Conservation (phyloP, 768 basidiomycete species). For the Macrolepiota albuminosa region DNA sequence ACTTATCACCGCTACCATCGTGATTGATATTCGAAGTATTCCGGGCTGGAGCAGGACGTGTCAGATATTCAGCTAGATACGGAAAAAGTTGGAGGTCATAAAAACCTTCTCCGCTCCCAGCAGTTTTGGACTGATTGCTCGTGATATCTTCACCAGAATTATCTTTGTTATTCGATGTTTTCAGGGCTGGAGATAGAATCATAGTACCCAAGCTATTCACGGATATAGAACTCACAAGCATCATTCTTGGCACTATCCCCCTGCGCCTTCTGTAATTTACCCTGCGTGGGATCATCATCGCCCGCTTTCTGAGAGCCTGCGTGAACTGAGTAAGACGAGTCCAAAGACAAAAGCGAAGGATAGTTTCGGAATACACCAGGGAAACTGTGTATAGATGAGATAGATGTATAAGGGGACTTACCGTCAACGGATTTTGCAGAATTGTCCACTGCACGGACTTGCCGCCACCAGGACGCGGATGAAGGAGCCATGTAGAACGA, state of each 20-base stretch:
- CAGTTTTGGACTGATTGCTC: not conserved
- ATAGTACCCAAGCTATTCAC: not conserved
- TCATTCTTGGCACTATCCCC: not conserved
- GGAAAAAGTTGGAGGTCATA: not conserved
- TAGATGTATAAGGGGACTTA: not conserved
- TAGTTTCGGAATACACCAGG: not conserved
- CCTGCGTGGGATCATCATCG: not conserved
- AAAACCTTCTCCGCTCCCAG: not conserved
- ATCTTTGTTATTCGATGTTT: not conserved
- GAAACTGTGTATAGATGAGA: not conserved
- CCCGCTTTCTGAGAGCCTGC: constrained; percentile 10
- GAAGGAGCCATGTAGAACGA: constrained; percentile 16
- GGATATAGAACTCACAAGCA: not conserved
- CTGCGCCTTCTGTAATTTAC: not conserved
- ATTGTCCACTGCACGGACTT: constrained; percentile 4
- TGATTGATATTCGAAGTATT: not conserved
- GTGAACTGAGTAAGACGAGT: not conserved
- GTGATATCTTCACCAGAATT: not conserved
- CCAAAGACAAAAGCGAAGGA: not conserved
- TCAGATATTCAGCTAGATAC: not conserved
- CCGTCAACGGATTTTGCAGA: constrained; percentile 13
- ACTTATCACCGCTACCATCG: not conserved
- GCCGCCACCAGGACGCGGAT: constrained; percentile 18
- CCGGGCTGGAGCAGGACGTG: not conserved
- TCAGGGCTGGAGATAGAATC: not conserved